Percentiles rank a stretch among this genome's conserved stretches.
Conservation (phyloP, 1,139 yeast species). For the Geotrichum fermentans region DNA sequence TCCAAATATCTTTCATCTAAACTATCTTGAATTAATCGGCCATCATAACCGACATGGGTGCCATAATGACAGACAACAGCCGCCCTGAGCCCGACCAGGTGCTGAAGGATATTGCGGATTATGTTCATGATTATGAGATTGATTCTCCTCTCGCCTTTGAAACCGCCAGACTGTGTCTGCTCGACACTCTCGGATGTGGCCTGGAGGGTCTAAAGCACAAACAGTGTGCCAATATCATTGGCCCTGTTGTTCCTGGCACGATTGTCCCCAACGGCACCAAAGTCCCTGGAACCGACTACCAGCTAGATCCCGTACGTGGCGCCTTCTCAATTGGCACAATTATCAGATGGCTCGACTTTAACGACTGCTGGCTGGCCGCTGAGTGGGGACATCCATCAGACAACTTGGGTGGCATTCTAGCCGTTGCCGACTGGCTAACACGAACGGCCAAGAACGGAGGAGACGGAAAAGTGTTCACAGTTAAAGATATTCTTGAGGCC, state of each 20-base stretch:
- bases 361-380: slow-evolving; percentile 61
- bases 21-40: no score
- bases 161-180: slow-evolving; percentile 51
- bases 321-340: slow-evolving; percentile 55
- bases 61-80: slow-evolving; percentile 42
- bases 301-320: slow-evolving; percentile 52
- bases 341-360: slow-evolving; percentile 57
- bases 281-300: slow-evolving; percentile 49
- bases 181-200: slow-evolving; percentile 58
- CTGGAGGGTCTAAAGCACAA: slow-evolving; percentile 54
- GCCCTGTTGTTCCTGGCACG: slow-evolving; percentile 55
- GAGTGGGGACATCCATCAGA: slow-evolving; percentile 67
- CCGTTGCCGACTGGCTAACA: slow-evolving; percentile 54
- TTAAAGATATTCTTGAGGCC: slow-evolving; percentile 48
- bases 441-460: slow-evolving; percentile 44
- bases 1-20: no score
- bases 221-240: slow-evolving; percentile 47
- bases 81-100: slow-evolving; percentile 50
- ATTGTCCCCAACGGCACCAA: slow-evolving; percentile 51
- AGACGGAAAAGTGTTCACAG: slow-evolving; percentile 43
- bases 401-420: slow-evolving; percentile 53
- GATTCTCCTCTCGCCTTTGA: slow-evolving; percentile 47
- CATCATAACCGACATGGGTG: no score
- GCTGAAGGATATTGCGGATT: slow-evolving; percentile 46
- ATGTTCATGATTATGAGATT: slow-evolving; percentile 46